Evolutionary conservation across 495 filamentous ascomycete species (phyloP), one percentile per base, ranked within the genome.

Genomic region (Glutinoglossum americanum): DNA sequence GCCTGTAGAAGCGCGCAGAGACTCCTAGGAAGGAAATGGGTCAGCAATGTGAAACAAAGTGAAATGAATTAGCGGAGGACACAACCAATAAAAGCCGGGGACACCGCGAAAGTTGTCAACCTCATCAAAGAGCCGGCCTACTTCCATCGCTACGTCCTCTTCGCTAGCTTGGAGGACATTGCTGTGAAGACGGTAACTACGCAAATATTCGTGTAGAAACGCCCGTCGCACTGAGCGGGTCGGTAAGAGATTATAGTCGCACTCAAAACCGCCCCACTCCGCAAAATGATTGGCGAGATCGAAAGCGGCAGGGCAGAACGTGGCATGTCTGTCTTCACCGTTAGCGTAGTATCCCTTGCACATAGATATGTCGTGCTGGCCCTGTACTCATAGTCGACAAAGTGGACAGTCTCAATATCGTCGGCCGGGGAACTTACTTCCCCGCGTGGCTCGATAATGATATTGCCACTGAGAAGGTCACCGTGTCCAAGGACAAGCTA

Each of bases 271-370:
- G 56, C 83, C 89, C 90, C 92, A 99, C 72, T 99, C 92, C 45
- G 93, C 87, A 66, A 99, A 90, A 74, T 99, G 92, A 73, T 99
- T 99, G n/a, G 90, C 82, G 58, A 99, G 79, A 67, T 99, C 92
- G 68, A 99, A 99, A 17, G 92, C 87, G 15, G 89, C 86, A 0
- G 93, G 92, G 8, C 88, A 89, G 1, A 92, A 87, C 0, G 87
- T 89, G 9, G 90, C 87, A 66, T 92, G 92, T 19, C 57, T 41
- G 51, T 2, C 21, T 17, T 17, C 0, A 30, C 28, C 32, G 51
- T 41, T 32, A 47, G 13, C 11, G 51, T 28, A 23, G 21, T 26
- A 32, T 3, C 30, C 41, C 3, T 3, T 3, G 11, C 7, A 21
- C 56, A 13, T n/a, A n/a, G n/a, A n/a, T n/a, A n/a, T n/a, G n/a